These are phyloP conservation scores for Graphiopsis chlorocephala DNA, from an alignment of 2,329 filamentous ascomycete species.

Conservation along the genomic window DNA sequence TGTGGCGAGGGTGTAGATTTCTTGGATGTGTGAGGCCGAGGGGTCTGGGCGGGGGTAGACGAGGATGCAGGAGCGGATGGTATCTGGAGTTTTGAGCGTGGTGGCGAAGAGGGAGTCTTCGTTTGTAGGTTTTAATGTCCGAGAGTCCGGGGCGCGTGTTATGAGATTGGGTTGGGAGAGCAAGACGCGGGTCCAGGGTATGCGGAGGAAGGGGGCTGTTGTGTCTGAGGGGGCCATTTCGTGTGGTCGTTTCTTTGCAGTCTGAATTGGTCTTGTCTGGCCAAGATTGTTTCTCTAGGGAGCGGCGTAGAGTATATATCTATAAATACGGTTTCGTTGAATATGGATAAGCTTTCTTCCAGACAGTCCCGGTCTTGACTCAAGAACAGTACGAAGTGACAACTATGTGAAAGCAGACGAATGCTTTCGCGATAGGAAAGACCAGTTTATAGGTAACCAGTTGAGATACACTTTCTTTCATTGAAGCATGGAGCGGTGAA, in stretches of 20 bases:
- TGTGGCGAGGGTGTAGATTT: slow-evolving; percentile 41
- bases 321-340: background rate
- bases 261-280: background rate
- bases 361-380: background rate
- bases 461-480: background rate
- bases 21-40: slow-evolving; percentile 30
- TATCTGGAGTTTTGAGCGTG: slow-evolving; percentile 51
- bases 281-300: background rate
- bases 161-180: slow-evolving; percentile 37
- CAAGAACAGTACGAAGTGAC: background rate
- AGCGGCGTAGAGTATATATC: background rate
- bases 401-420: background rate
- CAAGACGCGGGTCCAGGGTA: slow-evolving; percentile 33
- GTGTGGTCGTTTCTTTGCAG: background rate
- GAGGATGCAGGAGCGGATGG: slow-evolving; percentile 48
- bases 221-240: slow-evolving; percentile 26
- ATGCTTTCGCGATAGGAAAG: background rate
- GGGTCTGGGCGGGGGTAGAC: slow-evolving; percentile 39
- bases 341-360: background rate
- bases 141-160: slow-evolving; percentile 38
- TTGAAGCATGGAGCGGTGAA: background rate
- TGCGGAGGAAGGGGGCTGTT: slow-evolving; percentile 29
- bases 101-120: slow-evolving; percentile 55
- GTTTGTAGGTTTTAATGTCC: slow-evolving; percentile 37
- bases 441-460: background rate